Percentiles rank a stretch among this genome's conserved stretches.
Conservation (phyloP, 2,329 filamentous ascomycete genomes). For the Neofusicoccum sp. region DNA sequence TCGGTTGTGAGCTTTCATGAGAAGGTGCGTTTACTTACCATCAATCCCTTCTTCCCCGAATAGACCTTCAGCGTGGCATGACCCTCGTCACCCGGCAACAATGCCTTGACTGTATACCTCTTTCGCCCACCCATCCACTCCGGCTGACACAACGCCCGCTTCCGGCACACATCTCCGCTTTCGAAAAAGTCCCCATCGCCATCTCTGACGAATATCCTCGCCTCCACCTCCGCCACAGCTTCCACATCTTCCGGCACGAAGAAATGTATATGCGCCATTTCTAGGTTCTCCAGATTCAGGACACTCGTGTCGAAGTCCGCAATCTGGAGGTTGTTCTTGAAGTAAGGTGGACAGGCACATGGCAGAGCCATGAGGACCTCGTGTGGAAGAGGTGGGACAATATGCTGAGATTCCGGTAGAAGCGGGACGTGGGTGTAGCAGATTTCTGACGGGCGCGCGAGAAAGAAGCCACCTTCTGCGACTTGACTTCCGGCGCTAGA, state of each 20-base stretch:
- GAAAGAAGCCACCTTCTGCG: conserved; percentile 90
- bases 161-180: conserved; percentile 80
- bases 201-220: conserved; percentile 75
- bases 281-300: conserved; percentile 81
- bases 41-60: conserved; percentile 88
- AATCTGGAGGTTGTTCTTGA: conserved; percentile 77
- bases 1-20: not conserved
- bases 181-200: conserved; percentile 91
- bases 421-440: conserved; percentile 96
- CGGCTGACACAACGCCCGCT: conserved; percentile 83
- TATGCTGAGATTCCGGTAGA: conserved; percentile 83
- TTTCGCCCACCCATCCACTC: conserved; percentile 89
- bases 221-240: conserved; percentile 87
- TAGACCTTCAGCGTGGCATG: conserved; percentile 87
- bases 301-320: conserved; percentile 88
- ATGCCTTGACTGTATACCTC: conserved; percentile 87
- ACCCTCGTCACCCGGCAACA: conserved; percentile 88
- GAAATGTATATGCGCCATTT: conserved; percentile 88
- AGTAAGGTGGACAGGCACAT: conserved; percentile 81
- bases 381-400: conserved; percentile 82
- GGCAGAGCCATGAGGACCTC: conserved; percentile 85
- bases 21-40: conserved; percentile 50
- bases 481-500: conserved; percentile 67
- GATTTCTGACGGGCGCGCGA: conserved; percentile 81
- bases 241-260: conserved; percentile 87